Conservation (phyloP, 2,329 filamentous ascomycete genomes). For the Talaromyces funiculosus region DNA sequence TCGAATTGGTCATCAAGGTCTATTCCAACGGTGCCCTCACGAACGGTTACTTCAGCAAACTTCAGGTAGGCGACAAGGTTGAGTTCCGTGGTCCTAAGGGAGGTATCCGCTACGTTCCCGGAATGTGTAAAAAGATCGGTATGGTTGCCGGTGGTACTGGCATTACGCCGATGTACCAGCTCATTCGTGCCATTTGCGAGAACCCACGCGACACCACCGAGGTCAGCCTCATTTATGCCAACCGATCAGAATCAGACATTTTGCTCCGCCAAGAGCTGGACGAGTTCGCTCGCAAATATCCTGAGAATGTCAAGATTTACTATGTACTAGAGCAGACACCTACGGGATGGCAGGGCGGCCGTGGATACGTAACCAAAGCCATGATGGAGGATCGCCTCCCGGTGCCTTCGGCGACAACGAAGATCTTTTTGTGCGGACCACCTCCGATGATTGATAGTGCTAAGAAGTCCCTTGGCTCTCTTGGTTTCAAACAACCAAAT, state of each 20-base stretch:
- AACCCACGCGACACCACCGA: conserved; percentile 54
- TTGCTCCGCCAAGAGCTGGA: conserved; percentile 54
- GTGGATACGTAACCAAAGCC: conserved; percentile 49
- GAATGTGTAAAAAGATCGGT: conserved; percentile 29
- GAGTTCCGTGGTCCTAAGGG: conserved; percentile 35
- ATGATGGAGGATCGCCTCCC: conserved; percentile 50
- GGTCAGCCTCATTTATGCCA: conserved; percentile 56
- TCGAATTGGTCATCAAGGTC: conserved; percentile 33
- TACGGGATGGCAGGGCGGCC: conserved; percentile 44
- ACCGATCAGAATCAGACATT: conserved; percentile 55
- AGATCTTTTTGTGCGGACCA: conserved; percentile 56
- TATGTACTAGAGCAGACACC: conserved; percentile 51
- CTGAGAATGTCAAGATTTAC: conserved; percentile 50
- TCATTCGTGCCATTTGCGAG: conserved; percentile 60
- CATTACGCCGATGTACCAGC: conserved; percentile 53
- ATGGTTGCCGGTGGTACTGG: conserved; percentile 39
- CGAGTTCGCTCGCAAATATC: conserved; percentile 45
- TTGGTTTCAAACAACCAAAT: conserved; percentile 50
- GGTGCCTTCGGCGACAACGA: conserved; percentile 41
- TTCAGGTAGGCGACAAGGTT: conserved; percentile 29
- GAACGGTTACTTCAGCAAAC: conserved; percentile 26
- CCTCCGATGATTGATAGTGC: conserved; percentile 55
- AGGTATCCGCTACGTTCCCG: conserved; percentile 26
- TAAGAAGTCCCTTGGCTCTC: conserved; percentile 45
- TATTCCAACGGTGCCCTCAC: conserved; percentile 33